A percentile compares a stretch with the other conserved stretches of the same genome.
Conservation (phyloP, 1,284 basidiomycete genomes). For the Phellinidium pouzarii region DNA sequence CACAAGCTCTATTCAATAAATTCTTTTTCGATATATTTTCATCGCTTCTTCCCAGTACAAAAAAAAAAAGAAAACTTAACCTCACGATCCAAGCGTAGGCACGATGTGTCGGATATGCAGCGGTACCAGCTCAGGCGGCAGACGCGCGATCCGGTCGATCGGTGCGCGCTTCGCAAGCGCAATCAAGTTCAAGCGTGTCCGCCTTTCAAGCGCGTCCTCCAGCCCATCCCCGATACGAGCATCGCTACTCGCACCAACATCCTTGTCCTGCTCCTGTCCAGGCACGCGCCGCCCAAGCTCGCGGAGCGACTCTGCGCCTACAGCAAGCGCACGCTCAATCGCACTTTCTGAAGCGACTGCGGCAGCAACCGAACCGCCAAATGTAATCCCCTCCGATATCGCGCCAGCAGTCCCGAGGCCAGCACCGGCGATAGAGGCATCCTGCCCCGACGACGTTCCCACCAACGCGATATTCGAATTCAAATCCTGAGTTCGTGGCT, state of each 20-base stretch:
- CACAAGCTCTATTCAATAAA: too few relatives aligned
- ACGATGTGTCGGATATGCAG: slow-evolving; percentile 57
- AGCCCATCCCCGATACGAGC: slow-evolving; percentile 19
- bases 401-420: not conserved
- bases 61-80: not conserved
- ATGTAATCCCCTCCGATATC: slow-evolving; percentile 6
- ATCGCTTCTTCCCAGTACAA: not conserved
- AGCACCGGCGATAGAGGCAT: not conserved
- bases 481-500: too few relatives aligned
- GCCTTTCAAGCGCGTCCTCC: slow-evolving; percentile 46
- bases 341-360: slow-evolving; percentile 41
- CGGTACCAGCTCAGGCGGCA: slow-evolving; percentile 61
- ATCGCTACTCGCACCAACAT: slow-evolving; percentile 15
- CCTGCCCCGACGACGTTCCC: not conserved
- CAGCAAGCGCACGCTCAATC: slow-evolving; percentile 44
- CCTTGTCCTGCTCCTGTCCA: slow-evolving; percentile 9
- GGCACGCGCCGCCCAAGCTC: slow-evolving; percentile 26
- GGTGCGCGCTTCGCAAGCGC: slow-evolving; percentile 70
- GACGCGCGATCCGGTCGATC: slow-evolving; percentile 56
- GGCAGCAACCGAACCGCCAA: not conserved
- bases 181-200: slow-evolving; percentile 60
- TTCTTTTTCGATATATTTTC: too few relatives aligned
- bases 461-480: too few relatives aligned
- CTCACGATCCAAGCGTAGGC: slow-evolving; percentile 29
- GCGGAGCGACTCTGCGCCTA: slow-evolving; percentile 39